Conservation (phyloP, 306 rosid genomes). For the Nissolia schottii region DNA sequence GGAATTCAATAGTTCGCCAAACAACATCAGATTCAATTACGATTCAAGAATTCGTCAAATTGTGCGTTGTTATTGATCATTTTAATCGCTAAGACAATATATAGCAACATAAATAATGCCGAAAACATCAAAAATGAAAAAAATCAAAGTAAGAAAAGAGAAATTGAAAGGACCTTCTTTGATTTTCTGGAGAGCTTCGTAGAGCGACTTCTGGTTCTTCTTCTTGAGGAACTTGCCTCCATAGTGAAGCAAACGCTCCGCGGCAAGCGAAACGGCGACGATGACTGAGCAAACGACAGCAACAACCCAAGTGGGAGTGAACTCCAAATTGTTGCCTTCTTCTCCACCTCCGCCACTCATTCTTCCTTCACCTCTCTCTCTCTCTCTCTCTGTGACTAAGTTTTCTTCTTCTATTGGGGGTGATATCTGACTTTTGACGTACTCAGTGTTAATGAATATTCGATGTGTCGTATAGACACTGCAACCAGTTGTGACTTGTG, state of each 20-base stretch:
- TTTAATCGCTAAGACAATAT: too few relatives aligned
- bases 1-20: too few relatives aligned
- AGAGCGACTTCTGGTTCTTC: constrained; percentile 72
- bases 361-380: background rate
- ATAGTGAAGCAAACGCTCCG: constrained; percentile 58
- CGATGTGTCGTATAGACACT: background rate
- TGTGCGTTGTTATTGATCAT: too few relatives aligned
- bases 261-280: constrained; percentile 54
- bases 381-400: background rate
- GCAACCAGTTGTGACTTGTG: background rate
- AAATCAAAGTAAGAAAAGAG: background rate
- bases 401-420: background rate
- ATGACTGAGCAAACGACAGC: constrained; percentile 67
- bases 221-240: constrained; percentile 48
- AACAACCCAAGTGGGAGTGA: constrained; percentile 84
- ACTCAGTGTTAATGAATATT: background rate
- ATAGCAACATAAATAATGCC: too few relatives aligned
- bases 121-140: too few relatives aligned
- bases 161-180: constrained; percentile 49
- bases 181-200: constrained; percentile 63
- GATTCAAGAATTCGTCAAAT: too few relatives aligned
- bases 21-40: too few relatives aligned
- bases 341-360: constrained; percentile 52
- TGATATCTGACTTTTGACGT: background rate
- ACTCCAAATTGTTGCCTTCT: constrained; percentile 38